phyloP scores from a whole-genome alignment of 2,329 filamentous ascomycete species.

The Aspergillus sp. region DNA sequence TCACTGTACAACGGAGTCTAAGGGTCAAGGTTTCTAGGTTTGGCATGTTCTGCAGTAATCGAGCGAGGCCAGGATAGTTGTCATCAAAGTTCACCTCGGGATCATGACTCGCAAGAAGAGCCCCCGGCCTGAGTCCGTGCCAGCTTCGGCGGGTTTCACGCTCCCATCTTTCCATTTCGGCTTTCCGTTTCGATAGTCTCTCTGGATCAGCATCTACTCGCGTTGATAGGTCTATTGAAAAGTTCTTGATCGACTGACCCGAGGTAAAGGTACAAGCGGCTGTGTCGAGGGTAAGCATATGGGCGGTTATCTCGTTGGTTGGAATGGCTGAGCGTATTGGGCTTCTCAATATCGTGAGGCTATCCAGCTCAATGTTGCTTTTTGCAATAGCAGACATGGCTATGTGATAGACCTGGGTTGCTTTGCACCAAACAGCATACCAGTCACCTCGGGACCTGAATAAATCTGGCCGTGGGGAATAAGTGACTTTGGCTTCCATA shows the following conservation, averaged over 20 bases:
- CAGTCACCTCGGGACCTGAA: too few species aligned
- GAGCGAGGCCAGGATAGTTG: neutral
- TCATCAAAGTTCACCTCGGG: neutral
- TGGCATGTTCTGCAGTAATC: neutral
- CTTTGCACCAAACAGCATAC: too few species aligned
- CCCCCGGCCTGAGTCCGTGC: neutral
- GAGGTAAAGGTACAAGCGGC: neutral
- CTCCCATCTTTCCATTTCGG: neutral
- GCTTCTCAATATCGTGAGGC: neutral
- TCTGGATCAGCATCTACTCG: neutral
- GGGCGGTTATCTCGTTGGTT: neutral
- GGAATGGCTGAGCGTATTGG: neutral
- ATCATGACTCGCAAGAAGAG: neutral
- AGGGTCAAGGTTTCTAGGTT: conserved; percentile 2
- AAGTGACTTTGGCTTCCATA: too few species aligned
- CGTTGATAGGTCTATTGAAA: neutral
- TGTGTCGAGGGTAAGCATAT: neutral
- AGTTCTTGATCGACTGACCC: neutral
- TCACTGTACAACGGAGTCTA: neutral
- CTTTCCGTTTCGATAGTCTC: neutral
- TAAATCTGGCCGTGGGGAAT: too few species aligned
- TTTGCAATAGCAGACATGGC: neutral
- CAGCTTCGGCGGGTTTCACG: neutral
- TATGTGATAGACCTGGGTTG: neutral
- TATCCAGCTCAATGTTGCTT: neutral